Percentiles rank a stretch among this genome's conserved stretches.
These are phyloP conservation scores for Trichoderma koningii DNA, from an alignment of 2,329 filamentous ascomycete genomes.

Conservation along the genomic window DNA sequence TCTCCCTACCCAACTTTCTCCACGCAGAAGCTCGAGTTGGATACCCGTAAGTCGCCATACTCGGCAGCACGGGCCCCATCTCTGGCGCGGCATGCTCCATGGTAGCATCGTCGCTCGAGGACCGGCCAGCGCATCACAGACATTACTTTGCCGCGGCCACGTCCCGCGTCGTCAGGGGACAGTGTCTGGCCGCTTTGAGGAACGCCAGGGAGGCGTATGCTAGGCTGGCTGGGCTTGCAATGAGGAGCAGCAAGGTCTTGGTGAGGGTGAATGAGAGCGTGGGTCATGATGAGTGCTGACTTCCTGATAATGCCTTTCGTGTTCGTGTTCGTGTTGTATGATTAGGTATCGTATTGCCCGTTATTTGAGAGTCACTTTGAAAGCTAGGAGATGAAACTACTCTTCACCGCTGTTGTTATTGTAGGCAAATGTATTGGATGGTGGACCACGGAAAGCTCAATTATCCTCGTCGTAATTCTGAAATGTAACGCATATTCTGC, in stretches of 20 bases:
- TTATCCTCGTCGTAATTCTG: background rate
- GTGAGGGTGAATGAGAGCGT: conserved; percentile 38
- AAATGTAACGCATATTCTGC: conserved; percentile 8
- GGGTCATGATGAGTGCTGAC: conserved; percentile 33
- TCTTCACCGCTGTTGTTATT: background rate
- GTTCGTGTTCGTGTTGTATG: conserved; percentile 21
- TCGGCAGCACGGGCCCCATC: conserved; percentile 44
- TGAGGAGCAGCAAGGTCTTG: conserved; percentile 46
- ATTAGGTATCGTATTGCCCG: too few relatives aligned
- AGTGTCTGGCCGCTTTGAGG: conserved; percentile 42
- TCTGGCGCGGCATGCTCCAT: conserved; percentile 40
- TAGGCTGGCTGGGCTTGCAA: conserved; percentile 38
- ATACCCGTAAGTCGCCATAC: conserved; percentile 41
- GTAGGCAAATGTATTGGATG: background rate
- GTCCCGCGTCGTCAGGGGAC: conserved; percentile 43
- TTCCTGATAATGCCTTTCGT: background rate
- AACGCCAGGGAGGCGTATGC: conserved; percentile 44
- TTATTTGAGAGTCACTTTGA: background rate
- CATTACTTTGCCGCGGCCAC: conserved; percentile 41
- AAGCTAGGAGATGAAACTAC: background rate
- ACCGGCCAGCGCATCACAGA: conserved; percentile 40
- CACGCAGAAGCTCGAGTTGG: conserved; percentile 40
- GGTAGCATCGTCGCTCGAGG: conserved; percentile 38
- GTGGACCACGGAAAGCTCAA: background rate
- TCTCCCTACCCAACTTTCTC: conserved; percentile 37